Evolutionary conservation across 352 stramenopile species (phyloP).

Genomic region (Phytopythium kandeliae): DNA sequence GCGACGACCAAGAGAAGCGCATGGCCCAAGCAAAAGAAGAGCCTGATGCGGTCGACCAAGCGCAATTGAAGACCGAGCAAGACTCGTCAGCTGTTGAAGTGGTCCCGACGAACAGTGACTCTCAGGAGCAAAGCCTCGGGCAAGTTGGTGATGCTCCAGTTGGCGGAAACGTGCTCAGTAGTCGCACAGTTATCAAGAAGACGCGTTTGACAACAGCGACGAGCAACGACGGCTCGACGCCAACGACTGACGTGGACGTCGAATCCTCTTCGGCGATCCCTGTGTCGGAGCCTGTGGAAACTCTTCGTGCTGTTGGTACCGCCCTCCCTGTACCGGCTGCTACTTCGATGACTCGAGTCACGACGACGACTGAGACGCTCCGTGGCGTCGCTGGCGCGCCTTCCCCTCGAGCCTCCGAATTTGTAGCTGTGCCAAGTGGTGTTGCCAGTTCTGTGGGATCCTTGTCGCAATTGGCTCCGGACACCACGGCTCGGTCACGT

Average conservation of each 20-base stretch:
- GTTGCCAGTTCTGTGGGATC: neutral
- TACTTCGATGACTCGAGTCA: neutral
- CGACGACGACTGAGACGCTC: neutral
- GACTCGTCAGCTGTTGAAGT: neutral
- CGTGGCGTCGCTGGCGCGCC: neutral
- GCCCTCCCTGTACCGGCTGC: neutral
- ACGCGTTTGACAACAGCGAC: neutral
- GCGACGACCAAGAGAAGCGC: neutral
- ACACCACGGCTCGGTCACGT: too few relatives aligned
- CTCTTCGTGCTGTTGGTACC: neutral
- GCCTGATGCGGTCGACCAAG: neutral
- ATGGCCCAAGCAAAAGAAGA: neutral
- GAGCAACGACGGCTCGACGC: neutral
- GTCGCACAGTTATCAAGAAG: too few relatives aligned
- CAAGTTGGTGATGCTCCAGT: neutral
- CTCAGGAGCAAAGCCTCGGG: neutral
- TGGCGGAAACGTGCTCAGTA: neutral
- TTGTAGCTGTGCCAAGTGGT: neutral
- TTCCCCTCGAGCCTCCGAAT: neutral
- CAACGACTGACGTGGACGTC: neutral
- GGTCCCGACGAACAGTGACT: neutral
- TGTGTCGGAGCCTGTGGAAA: neutral
- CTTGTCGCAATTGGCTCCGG: too few relatives aligned
- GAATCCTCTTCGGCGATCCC: neutral
- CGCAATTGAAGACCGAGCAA: neutral